Evolutionary conservation across 169 alveolate genomes (phyloP).

Genomic region (Toxoplasma gondii): DNA sequence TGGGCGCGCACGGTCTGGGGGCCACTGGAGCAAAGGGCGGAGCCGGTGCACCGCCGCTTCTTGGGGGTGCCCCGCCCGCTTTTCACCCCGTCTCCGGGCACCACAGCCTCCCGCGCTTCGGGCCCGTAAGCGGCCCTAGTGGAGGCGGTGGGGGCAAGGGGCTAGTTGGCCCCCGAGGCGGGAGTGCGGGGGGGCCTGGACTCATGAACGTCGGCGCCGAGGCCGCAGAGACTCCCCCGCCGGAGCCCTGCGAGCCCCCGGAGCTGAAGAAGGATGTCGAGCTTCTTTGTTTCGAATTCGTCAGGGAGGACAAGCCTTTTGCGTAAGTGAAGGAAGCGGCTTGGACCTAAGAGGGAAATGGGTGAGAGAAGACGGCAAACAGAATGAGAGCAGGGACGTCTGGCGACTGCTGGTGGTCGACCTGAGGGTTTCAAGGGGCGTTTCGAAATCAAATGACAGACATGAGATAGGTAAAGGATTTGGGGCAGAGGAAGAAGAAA

Average conservation of each 20-base stretch:
- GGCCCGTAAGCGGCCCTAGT: neutral
- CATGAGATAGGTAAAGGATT: neutral
- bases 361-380: neutral
- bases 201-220: neutral
- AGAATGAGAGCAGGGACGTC: too few species aligned
- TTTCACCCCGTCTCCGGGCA: neutral
- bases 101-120: neutral
- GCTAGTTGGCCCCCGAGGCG: neutral
- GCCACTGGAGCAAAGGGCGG: neutral
- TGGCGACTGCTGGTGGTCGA: too few species aligned
- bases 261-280: constrained; percentile 39
- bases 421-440: too few species aligned
- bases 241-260: constrained; percentile 36
- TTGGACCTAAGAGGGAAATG: neutral
- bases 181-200: neutral
- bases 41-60: neutral
- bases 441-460: too few species aligned
- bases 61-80: neutral
- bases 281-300: constrained; percentile 30
- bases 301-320: neutral
- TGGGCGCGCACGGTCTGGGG: neutral
- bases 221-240: neutral
- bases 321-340: neutral
- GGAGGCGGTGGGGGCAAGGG: neutral
- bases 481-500: neutral